phyloP scores from a whole-genome alignment of 2,329 filamentous ascomycete genomes.

The Teratosphaeriaceae sp. region DNA sequence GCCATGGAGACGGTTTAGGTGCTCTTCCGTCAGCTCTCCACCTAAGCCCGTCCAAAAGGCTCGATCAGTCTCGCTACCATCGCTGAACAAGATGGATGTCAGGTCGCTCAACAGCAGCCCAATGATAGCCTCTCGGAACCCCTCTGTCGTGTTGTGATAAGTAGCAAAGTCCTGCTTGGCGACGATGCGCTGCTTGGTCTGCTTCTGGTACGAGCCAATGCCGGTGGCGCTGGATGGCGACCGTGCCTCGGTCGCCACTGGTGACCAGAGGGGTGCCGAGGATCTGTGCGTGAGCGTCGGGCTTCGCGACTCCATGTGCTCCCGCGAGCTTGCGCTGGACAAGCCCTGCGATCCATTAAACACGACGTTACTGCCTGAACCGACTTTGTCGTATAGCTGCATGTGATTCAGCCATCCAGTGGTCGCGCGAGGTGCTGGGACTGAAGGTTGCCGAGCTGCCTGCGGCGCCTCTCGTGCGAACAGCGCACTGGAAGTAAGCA shows the following conservation, averaged over 20 bases:
- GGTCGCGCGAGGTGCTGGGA: neutral
- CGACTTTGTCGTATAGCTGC: slow-evolving; percentile 14
- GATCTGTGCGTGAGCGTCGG: slow-evolving; percentile 68
- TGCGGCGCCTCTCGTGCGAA: slow-evolving; percentile 56
- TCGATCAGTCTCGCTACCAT: slow-evolving; percentile 83
- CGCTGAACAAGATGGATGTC: slow-evolving; percentile 76
- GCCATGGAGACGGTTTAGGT: slow-evolving; percentile 12
- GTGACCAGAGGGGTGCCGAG: slow-evolving; percentile 80
- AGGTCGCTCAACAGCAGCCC: slow-evolving; percentile 85
- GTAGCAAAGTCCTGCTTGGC: neutral
- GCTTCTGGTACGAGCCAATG: slow-evolving; percentile 36
- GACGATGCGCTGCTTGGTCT: slow-evolving; percentile 1
- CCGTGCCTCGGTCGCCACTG: slow-evolving; percentile 63
- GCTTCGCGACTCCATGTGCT: slow-evolving; percentile 63
- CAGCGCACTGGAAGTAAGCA: slow-evolving; percentile 87
- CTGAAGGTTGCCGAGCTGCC: too few species aligned
- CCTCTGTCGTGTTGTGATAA: slow-evolving; percentile 7
- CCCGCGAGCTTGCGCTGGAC: slow-evolving; percentile 39
- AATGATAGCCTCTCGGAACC: slow-evolving; percentile 58
- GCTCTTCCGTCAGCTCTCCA: slow-evolving; percentile 29
- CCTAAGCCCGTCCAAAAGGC: slow-evolving; percentile 66
- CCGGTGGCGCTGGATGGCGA: slow-evolving; percentile 58
- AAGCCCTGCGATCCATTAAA: slow-evolving; percentile 22
- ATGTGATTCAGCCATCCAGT: slow-evolving; percentile 10
- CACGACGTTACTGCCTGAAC: slow-evolving; percentile 19